Percentiles rank a stretch among this genome's conserved stretches.
These are phyloP conservation scores for Amanita inopinata DNA, from an alignment of 768 basidiomycete genomes.

Conservation along the genomic window DNA sequence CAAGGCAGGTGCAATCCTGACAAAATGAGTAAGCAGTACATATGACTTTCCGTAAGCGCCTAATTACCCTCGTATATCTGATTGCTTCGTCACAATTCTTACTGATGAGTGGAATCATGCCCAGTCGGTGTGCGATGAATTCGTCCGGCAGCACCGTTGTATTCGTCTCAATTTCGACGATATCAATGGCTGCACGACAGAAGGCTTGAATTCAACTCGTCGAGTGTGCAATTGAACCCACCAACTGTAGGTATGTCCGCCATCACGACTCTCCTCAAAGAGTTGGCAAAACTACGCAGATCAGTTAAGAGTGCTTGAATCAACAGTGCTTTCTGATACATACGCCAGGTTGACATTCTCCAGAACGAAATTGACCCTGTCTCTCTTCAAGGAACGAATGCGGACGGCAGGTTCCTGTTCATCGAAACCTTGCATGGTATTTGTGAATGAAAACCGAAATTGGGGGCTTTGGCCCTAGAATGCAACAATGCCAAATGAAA, in stretches of 20 bases:
- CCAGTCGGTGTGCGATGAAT: conserved; percentile 92
- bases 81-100: conserved; percentile 85
- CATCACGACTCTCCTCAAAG: conserved; percentile 86
- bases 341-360: conserved; percentile 96
- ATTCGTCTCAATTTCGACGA: conserved; percentile 88
- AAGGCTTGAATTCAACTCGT: conserved; percentile 5
- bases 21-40: conserved; percentile 3
- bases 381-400: conserved; percentile 77
- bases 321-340: conserved; percentile 20
- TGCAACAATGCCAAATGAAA: background rate
- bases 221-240: conserved; percentile 34
- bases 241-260: conserved; percentile 96
- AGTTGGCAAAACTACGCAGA: conserved; percentile 76
- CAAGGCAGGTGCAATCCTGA: conserved; percentile 88
- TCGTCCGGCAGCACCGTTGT: conserved; percentile 94
- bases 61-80: conserved; percentile 55
- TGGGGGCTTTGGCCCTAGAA: background rate
- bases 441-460: background rate
- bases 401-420: conserved; percentile 62
- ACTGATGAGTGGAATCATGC: conserved; percentile 87
- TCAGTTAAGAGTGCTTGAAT: conserved; percentile 3
- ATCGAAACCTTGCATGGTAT: conserved; percentile 29
- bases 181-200: conserved; percentile 75
- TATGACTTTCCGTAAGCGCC: conserved; percentile 15
- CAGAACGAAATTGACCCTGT: conserved; percentile 84